A percentile compares a stretch with the other conserved stretches of the same genome.
Evolutionary conservation across 1,139 yeast species (phyloP).

Genomic region (Scheffersomyces quercinus): DNA sequence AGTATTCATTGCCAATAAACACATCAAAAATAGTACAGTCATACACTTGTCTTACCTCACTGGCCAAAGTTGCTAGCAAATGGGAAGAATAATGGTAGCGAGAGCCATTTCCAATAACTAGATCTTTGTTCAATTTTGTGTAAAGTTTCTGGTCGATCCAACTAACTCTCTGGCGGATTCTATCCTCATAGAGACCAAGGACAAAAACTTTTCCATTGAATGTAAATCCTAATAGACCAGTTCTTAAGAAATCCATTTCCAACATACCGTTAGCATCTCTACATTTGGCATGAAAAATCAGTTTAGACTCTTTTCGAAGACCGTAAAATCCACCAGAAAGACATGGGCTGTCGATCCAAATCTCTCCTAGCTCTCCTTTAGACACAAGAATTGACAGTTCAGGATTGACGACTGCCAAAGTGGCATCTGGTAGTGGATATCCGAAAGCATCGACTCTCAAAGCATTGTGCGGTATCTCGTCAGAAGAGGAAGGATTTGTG

Average conservation of each 20-base stretch:
- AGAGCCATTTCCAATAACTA: slow-evolving; percentile 39
- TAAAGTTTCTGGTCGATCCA: slow-evolving; percentile 57
- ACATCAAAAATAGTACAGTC: slow-evolving; percentile 94
- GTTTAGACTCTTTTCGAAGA: slow-evolving; percentile 62
- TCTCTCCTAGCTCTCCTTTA: slow-evolving; percentile 87
- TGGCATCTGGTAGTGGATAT: slow-evolving; percentile 90
- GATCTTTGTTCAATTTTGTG: slow-evolving; percentile 30
- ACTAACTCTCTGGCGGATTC: slow-evolving; percentile 74
- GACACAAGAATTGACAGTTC: slow-evolving; percentile 72
- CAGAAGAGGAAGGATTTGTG: slow-evolving; percentile 57
- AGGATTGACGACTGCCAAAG: slow-evolving; percentile 91
- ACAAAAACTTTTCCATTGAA: slow-evolving; percentile 85
- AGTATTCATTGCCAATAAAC: slow-evolving; percentile 77
- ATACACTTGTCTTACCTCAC: slow-evolving; percentile 77
- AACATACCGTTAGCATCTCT: slow-evolving; percentile 65
- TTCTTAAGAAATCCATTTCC: slow-evolving; percentile 80
- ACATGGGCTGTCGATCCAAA: slow-evolving; percentile 93
- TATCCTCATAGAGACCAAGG: slow-evolving; percentile 86
- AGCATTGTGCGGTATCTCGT: slow-evolving; percentile 49
- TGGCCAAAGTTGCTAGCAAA: slow-evolving; percentile 74
- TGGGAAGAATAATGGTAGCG: slow-evolving; percentile 86
- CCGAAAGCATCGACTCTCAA: slow-evolving; percentile 91
- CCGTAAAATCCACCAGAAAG: slow-evolving; percentile 90
- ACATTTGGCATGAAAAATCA: slow-evolving; percentile 81
- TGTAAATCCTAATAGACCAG: slow-evolving; percentile 88